A percentile compares a stretch with the other conserved stretches of the same genome.
phyloP scores from a whole-genome alignment of 176 grass and related monocot genomes.

The Canna indica region DNA sequence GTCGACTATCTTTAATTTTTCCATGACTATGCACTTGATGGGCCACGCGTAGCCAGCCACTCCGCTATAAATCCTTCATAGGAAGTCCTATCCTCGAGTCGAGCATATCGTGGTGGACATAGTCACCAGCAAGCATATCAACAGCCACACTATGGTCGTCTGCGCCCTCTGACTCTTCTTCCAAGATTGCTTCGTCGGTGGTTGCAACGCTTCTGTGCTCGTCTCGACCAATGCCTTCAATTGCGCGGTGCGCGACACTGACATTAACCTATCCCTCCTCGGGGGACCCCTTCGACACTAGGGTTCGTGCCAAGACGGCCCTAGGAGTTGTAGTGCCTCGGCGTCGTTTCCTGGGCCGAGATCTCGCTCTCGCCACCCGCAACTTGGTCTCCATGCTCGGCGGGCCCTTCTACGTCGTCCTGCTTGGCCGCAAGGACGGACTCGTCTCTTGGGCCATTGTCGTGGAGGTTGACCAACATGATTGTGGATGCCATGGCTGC shows the following conservation, averaged over 20 bases:
- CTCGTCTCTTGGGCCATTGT: not conserved
- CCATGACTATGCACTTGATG: too few relatives aligned
- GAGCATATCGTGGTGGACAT: slow-evolving; percentile 10
- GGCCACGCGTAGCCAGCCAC: too few relatives aligned
- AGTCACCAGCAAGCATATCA: slow-evolving; percentile 6
- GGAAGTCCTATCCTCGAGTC: not conserved
- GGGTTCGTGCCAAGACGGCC: not conserved
- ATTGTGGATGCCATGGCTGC: not conserved
- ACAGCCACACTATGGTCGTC: not conserved
- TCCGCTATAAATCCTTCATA: too few relatives aligned
- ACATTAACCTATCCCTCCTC: slow-evolving; percentile 7
- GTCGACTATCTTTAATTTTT: too few relatives aligned
- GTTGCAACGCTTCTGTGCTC: slow-evolving; percentile 9
- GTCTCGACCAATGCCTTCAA: slow-evolving; percentile 6
- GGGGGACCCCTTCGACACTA: slow-evolving; percentile 5
- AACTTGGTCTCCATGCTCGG: slow-evolving; percentile 6
- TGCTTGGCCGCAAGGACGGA: slow-evolving; percentile 2
- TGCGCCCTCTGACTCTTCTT: slow-evolving; percentile 10
- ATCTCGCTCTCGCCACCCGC: slow-evolving; percentile 10
- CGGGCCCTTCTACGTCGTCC: slow-evolving; percentile 2
- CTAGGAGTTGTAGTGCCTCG: not conserved
- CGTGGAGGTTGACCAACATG: slow-evolving; percentile 1
- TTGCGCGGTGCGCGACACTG: not conserved
- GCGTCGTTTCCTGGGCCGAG: slow-evolving; percentile 24
- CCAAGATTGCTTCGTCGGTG: slow-evolving; percentile 10